Conservation (phyloP, 176 grass and related monocot species). For the Raddia distichophylla region DNA sequence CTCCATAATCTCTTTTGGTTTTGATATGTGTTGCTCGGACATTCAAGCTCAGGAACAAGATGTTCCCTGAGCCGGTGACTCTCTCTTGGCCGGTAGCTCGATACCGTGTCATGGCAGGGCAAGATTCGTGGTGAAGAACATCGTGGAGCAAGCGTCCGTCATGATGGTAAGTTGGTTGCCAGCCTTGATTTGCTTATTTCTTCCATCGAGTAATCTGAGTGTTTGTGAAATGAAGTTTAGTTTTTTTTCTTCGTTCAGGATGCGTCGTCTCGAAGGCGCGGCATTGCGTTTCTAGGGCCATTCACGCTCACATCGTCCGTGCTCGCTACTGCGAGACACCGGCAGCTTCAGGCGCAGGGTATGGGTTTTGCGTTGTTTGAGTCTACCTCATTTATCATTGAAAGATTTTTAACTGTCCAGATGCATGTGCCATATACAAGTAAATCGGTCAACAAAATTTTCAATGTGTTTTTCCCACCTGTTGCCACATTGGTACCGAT, state of each 20-base stretch:
- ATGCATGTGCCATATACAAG: not conserved
- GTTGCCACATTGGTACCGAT: not conserved
- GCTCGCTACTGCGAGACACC: conserved; percentile 64
- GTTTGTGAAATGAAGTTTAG: not conserved
- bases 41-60: conserved; percentile 68
- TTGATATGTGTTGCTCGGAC: conserved; percentile 36
- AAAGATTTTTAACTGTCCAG: not conserved
- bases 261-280: conserved; percentile 76
- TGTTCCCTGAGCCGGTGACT: no score
- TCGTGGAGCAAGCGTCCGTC: conserved; percentile 63
- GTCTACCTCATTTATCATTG: not conserved
- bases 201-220: no score
- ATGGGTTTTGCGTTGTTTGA: not conserved
- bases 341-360: conserved; percentile 72
- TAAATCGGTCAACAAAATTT: not conserved
- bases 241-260: conserved; percentile 27
- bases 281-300: conserved; percentile 72
- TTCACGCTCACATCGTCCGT: conserved; percentile 60
- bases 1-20: not conserved
- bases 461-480: not conserved
- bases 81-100: not conserved
- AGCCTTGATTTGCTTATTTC: no score
- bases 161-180: not conserved
- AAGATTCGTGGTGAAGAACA: conserved; percentile 71
- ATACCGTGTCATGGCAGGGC: conserved; percentile 62